Conservation (phyloP, 352 stramenopile species). For the Elongisporangium prolatum region DNA sequence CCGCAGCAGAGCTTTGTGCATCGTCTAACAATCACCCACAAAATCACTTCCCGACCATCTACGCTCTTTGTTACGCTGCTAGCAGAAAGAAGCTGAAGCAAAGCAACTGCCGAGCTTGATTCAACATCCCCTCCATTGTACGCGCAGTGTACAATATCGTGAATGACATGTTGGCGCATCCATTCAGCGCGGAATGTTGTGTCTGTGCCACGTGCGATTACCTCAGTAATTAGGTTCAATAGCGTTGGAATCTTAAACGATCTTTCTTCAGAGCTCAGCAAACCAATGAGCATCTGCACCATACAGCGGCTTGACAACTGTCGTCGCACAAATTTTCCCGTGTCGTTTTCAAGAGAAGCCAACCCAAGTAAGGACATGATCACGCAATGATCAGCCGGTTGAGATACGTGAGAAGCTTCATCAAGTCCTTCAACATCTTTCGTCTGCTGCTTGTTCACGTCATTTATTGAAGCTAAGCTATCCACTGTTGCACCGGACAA, state of each 20-base stretch:
- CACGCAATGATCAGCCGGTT: background rate
- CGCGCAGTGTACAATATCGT: conserved; percentile 37
- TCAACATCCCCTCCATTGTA: conserved; percentile 19
- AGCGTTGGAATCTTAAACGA: conserved; percentile 26
- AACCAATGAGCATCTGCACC: conserved; percentile 23
- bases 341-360: conserved; percentile 14
- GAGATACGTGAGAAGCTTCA: background rate
- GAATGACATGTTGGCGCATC: conserved; percentile 35
- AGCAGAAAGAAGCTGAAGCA: conserved; percentile 31
- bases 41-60: conserved; percentile 9
- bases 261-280: conserved; percentile 20
- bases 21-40: conserved; percentile 52
- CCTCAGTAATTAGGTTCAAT: conserved; percentile 30
- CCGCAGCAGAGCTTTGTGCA: conserved; percentile 61
- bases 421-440: background rate
- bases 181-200: conserved; percentile 21
- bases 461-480: background rate
- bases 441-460: background rate
- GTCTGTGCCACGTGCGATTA: conserved; percentile 17
- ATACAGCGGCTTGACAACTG: conserved; percentile 33
- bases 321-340: conserved; percentile 30
- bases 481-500: background rate
- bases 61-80: background rate
- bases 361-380: conserved; percentile 19
- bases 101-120: conserved; percentile 16